A percentile compares a stretch with the other conserved stretches of the same genome.
phyloP scores from a whole-genome alignment of 1,139 yeast species.

The Geotrichum aggregatum region DNA sequence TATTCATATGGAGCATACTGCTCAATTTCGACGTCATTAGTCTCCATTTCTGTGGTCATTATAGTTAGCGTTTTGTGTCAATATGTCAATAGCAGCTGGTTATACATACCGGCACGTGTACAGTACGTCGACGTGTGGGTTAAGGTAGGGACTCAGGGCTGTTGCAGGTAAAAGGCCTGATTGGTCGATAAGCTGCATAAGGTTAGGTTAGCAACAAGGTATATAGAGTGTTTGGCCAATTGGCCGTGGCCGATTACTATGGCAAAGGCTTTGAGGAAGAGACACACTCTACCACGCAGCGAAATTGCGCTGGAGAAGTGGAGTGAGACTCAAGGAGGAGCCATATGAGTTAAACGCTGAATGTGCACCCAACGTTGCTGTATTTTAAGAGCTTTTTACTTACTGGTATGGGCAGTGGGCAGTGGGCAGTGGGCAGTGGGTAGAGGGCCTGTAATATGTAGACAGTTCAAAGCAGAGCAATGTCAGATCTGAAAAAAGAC shows the following conservation, averaged over 20 bases:
- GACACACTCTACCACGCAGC: not conserved
- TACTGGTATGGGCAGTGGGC: too few relatives aligned
- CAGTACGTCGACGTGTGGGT: not conserved
- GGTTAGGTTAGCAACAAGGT: constrained; percentile 3
- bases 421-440: too few relatives aligned
- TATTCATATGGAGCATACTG: constrained; percentile 49
- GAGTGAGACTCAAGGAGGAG: not conserved
- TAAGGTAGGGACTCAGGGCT: not conserved
- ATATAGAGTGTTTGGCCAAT: not conserved
- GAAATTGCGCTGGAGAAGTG: not conserved
- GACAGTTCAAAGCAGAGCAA: not conserved
- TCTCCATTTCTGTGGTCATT: constrained; percentile 12
- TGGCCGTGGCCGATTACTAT: not conserved
- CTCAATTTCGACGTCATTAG: constrained; percentile 24
- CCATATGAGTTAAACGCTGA: too few relatives aligned
- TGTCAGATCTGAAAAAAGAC: not conserved
- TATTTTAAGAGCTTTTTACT: too few relatives aligned
- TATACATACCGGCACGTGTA: constrained; percentile 5
- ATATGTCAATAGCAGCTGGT: not conserved
- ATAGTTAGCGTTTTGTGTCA: not conserved
- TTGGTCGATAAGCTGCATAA: constrained; percentile 6
- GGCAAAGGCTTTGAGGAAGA: not conserved
- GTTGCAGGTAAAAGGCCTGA: not conserved
- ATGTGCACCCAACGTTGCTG: too few relatives aligned
- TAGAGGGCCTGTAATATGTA: not conserved